Evolutionary conservation across 306 rosid genomes (phyloP).

Genomic region (Lathyrus aphaca): DNA sequence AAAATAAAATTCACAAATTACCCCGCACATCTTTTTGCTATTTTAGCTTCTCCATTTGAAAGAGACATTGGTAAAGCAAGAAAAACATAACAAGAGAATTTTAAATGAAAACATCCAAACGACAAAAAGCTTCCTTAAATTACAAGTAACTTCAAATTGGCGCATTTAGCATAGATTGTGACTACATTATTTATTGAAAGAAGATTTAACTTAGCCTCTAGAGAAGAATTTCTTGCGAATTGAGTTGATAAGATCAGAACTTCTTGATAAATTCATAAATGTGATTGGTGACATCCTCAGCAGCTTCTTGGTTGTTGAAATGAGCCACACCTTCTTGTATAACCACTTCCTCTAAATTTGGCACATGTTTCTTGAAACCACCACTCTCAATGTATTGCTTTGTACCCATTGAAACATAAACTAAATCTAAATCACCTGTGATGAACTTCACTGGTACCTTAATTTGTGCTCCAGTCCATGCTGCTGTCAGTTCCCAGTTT

Average conservation of each 20-base stretch:
- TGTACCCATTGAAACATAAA: conserved; percentile 25
- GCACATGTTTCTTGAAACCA: conserved; percentile 47
- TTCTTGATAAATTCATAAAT: conserved; percentile 39
- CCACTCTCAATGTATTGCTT: conserved; percentile 39
- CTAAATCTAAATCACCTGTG: conserved; percentile 43
- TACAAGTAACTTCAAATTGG: too few relatives aligned
- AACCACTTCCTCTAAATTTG: conserved; percentile 46
- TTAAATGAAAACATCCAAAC: too few relatives aligned
- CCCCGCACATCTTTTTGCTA: too few relatives aligned
- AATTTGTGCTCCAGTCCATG: conserved; percentile 40
- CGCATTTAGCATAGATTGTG: not conserved
- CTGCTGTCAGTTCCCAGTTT: conserved; percentile 47
- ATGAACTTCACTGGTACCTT: conserved; percentile 40
- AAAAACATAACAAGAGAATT: too few relatives aligned
- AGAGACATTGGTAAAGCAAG: too few relatives aligned
- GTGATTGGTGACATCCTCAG: conserved; percentile 35
- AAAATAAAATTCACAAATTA: too few relatives aligned
- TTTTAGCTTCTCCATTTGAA: too few relatives aligned
- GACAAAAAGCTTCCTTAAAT: too few relatives aligned
- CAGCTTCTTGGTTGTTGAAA: conserved; percentile 47
- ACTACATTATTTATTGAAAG: not conserved
- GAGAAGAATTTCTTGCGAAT: not conserved
- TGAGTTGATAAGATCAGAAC: conserved; percentile 6
- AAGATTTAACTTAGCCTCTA: not conserved
- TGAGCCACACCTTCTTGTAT: conserved; percentile 45